Evolutionary conservation across 1,284 basidiomycete genomes (phyloP).

Genomic region (Agroathelia rolfsii): DNA sequence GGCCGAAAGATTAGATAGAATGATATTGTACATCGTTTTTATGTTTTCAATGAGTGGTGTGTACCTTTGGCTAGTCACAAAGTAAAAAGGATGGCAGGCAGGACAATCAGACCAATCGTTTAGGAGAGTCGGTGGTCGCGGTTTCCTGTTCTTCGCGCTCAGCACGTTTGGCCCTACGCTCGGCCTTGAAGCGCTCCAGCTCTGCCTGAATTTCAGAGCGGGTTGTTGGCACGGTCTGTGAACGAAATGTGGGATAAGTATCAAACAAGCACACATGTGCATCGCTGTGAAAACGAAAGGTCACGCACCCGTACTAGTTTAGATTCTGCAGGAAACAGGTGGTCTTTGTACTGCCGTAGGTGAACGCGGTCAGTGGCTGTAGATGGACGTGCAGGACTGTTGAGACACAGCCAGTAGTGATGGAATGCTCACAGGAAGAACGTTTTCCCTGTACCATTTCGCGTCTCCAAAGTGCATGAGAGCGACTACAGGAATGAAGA

Average conservation of each 20-base stretch:
- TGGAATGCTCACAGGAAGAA: constrained; percentile 60
- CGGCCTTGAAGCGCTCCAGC: constrained; percentile 57
- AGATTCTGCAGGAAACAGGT: constrained; percentile 55
- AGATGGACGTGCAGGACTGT: constrained; percentile 1
- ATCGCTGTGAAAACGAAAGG: constrained; percentile 1
- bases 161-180: constrained; percentile 38
- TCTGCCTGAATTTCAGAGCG: constrained; percentile 55
- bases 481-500: constrained; percentile 79
- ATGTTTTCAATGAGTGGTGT: too few species aligned
- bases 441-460: constrained; percentile 75
- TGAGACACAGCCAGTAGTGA: constrained; percentile 1
- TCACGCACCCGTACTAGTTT: constrained; percentile 43
- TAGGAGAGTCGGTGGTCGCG: too few species aligned
- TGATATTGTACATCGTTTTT: too few species aligned
- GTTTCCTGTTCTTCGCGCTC: constrained; percentile 29
- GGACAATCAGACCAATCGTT: too few species aligned
- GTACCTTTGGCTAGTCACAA: too few species aligned
- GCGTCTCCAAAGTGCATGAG: constrained; percentile 87
- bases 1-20: too few species aligned
- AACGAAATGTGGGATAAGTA: constrained; percentile 7
- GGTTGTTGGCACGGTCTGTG: constrained; percentile 53
- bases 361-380: constrained; percentile 1
- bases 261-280: constrained; percentile 3
- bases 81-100: too few species aligned
- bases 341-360: constrained; percentile 65